Conservation (phyloP, 176 grass and related monocot genomes). For the Phyllostachys edulis region DNA sequence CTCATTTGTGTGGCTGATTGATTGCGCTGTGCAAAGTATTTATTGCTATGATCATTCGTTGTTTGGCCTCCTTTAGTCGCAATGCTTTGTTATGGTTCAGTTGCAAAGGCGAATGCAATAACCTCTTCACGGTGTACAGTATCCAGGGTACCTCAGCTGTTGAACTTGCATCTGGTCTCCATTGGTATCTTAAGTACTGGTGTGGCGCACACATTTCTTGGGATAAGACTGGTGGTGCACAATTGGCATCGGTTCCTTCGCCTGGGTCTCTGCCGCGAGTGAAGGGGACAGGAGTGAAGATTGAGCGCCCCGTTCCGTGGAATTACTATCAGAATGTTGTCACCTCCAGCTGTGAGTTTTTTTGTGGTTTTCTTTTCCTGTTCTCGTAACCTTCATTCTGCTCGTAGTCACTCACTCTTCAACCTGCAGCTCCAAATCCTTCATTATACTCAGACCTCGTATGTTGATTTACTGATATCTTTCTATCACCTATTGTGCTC, state of each 20-base stretch:
- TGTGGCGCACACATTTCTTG: slow-evolving; percentile 90
- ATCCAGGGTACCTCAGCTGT: slow-evolving; percentile 81
- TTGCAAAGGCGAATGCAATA: slow-evolving; percentile 17
- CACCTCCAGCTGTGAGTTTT: slow-evolving; percentile 91
- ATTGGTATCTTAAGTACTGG: slow-evolving; percentile 96
- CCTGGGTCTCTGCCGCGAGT: slow-evolving; percentile 70
- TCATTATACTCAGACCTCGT: not conserved
- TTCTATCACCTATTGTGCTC: not conserved
- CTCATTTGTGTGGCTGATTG: not conserved
- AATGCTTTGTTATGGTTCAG: not conserved
- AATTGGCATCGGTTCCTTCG: slow-evolving; percentile 55
- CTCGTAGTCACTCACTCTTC: not conserved
- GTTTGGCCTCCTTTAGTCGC: not conserved
- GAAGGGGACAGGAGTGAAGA: slow-evolving; percentile 56
- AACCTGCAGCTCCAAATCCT: not conserved
- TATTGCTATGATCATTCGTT: not conserved
- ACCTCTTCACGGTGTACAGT: slow-evolving; percentile 39
- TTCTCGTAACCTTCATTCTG: not conserved
- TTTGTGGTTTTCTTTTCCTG: slow-evolving; percentile 27
- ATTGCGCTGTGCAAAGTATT: not conserved
- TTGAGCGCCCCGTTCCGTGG: slow-evolving; percentile 89
- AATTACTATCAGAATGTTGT: slow-evolving; percentile 99
- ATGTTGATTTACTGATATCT: not conserved
- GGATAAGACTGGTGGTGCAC: slow-evolving; percentile 90
- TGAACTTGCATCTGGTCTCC: slow-evolving; percentile 83